These are phyloP conservation scores for Ophiocordyceps camponoti-saundersi DNA, from an alignment of 2,329 filamentous ascomycete genomes.

Conservation along the genomic window DNA sequence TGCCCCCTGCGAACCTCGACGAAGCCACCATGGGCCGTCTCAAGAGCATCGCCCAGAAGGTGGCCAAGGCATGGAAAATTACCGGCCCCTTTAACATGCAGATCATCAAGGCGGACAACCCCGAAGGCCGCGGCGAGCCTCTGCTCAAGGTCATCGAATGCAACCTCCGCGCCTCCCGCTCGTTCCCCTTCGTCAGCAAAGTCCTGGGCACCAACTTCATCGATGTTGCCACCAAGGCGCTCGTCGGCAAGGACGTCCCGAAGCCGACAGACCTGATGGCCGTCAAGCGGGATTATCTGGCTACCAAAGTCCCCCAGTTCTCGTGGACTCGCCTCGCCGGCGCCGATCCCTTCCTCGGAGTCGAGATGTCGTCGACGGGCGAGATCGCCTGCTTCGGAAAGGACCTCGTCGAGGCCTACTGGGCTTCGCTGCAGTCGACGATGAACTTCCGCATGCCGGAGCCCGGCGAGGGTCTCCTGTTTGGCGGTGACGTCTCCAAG, in stretches of 20 bases:
- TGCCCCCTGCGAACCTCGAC: conserved; percentile 70
- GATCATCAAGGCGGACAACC: conserved; percentile 8
- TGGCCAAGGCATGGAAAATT: too few species aligned
- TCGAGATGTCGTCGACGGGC: conserved; percentile 93
- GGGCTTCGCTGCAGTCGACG: conserved; percentile 84
- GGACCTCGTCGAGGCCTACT: conserved; percentile 91
- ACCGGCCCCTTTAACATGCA: too few species aligned
- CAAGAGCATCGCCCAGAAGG: too few species aligned
- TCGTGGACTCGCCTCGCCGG: conserved; percentile 96
- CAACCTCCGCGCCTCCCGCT: conserved; percentile 91
- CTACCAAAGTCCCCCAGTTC: conserved; percentile 97
- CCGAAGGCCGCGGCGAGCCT: conserved; percentile 51
- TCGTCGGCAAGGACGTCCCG: conserved; percentile 72
- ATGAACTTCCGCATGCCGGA: conserved; percentile 99
- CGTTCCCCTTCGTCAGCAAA: conserved; percentile 97
- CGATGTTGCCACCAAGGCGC: conserved; percentile 81
- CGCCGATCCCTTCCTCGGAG: conserved; percentile 91
- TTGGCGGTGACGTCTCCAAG: conserved; percentile 68
- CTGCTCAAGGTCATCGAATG: conserved; percentile 93
- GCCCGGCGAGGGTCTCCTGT: conserved; percentile 85
- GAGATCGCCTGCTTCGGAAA: conserved; percentile 99
- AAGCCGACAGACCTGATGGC: conserved; percentile 78
- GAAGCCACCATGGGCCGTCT: conserved; percentile 14
- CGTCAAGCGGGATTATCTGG: conserved; percentile 76
- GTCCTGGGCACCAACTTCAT: conserved; percentile 95